These are phyloP conservation scores for Oidium heveae DNA, from an alignment of 2,329 filamentous ascomycete species.

Conservation along the genomic window DNA sequence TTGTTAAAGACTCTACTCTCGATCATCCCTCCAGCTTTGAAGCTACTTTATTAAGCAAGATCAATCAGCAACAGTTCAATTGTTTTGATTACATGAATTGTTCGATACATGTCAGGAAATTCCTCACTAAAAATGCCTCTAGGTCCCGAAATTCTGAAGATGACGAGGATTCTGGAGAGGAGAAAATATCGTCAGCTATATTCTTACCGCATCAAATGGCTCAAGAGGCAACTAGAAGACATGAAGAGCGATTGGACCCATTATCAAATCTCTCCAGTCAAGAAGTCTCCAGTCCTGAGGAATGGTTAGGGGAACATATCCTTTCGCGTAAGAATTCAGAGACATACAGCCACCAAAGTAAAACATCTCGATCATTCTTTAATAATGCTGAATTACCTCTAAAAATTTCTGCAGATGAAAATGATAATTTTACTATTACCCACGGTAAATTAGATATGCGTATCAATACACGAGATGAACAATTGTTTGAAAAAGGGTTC, in stretches of 20 bases:
- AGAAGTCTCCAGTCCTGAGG: conserved; percentile 7
- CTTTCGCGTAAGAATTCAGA: conserved; percentile 10
- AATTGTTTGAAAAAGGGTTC: no score
- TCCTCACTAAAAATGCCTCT: conserved; percentile 8
- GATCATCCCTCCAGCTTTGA: no score
- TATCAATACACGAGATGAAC: neutral
- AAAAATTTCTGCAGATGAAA: neutral
- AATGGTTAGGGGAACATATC: conserved; percentile 14
- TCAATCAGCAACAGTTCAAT: no score
- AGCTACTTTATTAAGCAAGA: no score
- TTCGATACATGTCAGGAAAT: conserved; percentile 15
- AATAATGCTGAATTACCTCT: neutral
- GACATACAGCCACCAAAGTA: conserved; percentile 8
- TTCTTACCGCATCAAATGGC: conserved; percentile 51
- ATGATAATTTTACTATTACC: neutral
- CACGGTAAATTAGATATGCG: neutral
- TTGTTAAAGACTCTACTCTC: no score
- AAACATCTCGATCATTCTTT: neutral
- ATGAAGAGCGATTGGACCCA: conserved; percentile 1
- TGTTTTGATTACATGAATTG: no score
- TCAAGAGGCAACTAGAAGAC: conserved; percentile 18
- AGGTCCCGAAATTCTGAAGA: conserved; percentile 14
- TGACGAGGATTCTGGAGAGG: conserved; percentile 42
- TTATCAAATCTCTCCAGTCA: conserved; percentile 2
- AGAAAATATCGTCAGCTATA: conserved; percentile 68